Evolutionary conservation across 2,329 filamentous ascomycete genomes (phyloP).

Genomic region (Emergomyces orientalis): DNA sequence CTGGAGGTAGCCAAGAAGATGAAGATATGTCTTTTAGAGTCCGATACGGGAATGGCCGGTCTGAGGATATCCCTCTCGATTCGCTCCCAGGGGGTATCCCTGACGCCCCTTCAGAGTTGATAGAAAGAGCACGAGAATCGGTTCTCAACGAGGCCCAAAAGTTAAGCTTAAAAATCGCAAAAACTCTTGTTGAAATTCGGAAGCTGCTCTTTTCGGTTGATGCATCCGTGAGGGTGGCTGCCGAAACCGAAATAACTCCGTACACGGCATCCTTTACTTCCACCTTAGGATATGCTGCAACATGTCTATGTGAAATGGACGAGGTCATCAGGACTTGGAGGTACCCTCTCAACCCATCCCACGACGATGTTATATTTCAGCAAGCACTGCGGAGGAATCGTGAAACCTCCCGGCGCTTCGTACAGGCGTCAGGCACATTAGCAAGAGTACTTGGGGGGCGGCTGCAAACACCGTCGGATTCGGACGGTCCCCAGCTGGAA

Average conservation of each 20-base stretch:
- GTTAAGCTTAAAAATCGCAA: slow-evolving; percentile 48
- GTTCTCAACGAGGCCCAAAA: slow-evolving; percentile 45
- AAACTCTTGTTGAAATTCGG: slow-evolving; percentile 45
- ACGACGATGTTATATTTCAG: slow-evolving; percentile 46
- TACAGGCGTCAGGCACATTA: slow-evolving; percentile 53
- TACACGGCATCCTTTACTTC: slow-evolving; percentile 34
- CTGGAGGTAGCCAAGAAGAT: slow-evolving; percentile 31
- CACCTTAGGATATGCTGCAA: slow-evolving; percentile 37
- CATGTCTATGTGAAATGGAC: slow-evolving; percentile 48
- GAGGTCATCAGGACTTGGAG: slow-evolving; percentile 47
- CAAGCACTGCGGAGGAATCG: slow-evolving; percentile 48
- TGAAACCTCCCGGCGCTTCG: slow-evolving; percentile 49
- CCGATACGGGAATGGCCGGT: slow-evolving; percentile 51
- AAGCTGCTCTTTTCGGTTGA: slow-evolving; percentile 48
- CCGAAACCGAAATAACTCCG: slow-evolving; percentile 23
- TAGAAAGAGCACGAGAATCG: slow-evolving; percentile 36
- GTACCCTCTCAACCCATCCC: slow-evolving; percentile 49
- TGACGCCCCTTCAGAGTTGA: slow-evolving; percentile 26
- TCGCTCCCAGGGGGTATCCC: slow-evolving; percentile 18
- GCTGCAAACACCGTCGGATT: slow-evolving; percentile 36
- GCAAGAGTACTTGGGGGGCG: slow-evolving; percentile 48
- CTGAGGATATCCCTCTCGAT: slow-evolving; percentile 48
- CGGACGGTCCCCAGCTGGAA: slow-evolving; percentile 31
- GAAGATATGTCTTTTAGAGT: slow-evolving; percentile 45
- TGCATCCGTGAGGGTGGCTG: slow-evolving; percentile 24